phyloP scores from a whole-genome alignment of 2,329 filamentous ascomycete genomes.

The Ceratocystis colombiana region DNA sequence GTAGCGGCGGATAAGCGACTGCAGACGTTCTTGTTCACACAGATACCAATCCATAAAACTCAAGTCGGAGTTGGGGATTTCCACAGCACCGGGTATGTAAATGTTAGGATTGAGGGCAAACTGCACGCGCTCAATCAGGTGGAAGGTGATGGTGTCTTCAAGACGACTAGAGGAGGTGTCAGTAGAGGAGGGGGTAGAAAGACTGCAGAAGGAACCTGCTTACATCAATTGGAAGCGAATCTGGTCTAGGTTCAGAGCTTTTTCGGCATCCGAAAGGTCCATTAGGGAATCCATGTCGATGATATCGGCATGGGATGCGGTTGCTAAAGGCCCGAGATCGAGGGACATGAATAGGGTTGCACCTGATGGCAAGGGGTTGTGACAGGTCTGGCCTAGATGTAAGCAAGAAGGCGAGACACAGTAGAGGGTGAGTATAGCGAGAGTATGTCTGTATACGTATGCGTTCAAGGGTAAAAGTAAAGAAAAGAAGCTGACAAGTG shows the following conservation, averaged over 20 bases:
- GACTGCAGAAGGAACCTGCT: conserved; percentile 29
- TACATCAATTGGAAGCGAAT: conserved; percentile 93
- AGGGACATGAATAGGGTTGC: neutral
- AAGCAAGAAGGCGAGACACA: too few species aligned
- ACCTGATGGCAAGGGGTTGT: neutral
- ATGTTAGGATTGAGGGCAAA: conserved; percentile 86
- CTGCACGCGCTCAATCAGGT: conserved; percentile 94
- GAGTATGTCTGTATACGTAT: too few species aligned
- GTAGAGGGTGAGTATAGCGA: too few species aligned
- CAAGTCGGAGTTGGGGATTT: conserved; percentile 60
- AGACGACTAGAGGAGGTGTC: conserved; percentile 55
- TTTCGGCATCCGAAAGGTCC: conserved; percentile 72
- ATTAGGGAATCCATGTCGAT: conserved; percentile 75
- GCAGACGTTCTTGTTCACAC: conserved; percentile 75
- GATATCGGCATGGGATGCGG: neutral
- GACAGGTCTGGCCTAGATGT: neutral
- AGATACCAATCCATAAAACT: conserved; percentile 94
- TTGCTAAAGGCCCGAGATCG: neutral
- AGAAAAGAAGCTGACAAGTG: too few species aligned
- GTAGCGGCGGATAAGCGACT: conserved; percentile 88
- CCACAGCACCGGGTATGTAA: conserved; percentile 70
- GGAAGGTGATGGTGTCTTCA: conserved; percentile 95
- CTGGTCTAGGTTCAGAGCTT: conserved; percentile 78
- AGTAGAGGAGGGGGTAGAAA: neutral
- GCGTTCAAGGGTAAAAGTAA: too few species aligned